These are phyloP conservation scores for Mortierella sp. DNA, from an alignment of 371 early-diverging fungal genomes.

Conservation along the genomic window DNA sequence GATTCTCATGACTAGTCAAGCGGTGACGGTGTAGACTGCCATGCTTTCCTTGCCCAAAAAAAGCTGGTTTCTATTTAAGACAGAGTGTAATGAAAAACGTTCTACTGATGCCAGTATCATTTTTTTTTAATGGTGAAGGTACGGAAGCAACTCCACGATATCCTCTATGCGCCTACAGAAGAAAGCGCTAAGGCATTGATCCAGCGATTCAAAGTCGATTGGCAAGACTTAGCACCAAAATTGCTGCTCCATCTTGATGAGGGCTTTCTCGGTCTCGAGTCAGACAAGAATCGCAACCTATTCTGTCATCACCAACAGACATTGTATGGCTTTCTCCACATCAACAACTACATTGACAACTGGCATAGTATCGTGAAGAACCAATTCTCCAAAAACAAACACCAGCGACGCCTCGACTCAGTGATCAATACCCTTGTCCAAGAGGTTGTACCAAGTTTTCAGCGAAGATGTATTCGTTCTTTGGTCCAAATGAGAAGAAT, in stretches of 20 bases:
- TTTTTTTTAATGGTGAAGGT: neutral
- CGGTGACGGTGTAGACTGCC: too few relatives aligned
- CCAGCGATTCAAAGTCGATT: neutral
- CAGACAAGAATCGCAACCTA: constrained; percentile 12
- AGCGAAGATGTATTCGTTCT: constrained; percentile 10
- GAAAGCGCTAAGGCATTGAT: constrained; percentile 1
- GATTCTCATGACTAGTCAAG: too few relatives aligned
- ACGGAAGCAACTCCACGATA: constrained; percentile 1
- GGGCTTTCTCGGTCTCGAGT: constrained; percentile 3
- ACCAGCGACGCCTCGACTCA: constrained; percentile 15
- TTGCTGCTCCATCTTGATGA: constrained; percentile 6
- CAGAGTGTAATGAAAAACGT: too few relatives aligned
- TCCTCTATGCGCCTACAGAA: constrained; percentile 1
- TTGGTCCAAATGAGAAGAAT: constrained; percentile 10
- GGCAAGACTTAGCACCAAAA: neutral
- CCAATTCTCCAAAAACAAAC: constrained; percentile 11
- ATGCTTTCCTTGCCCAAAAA: too few relatives aligned
- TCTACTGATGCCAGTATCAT: too few relatives aligned
- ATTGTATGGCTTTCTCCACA: constrained; percentile 3
- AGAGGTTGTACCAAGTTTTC: constrained; percentile 12
- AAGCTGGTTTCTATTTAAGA: too few relatives aligned
- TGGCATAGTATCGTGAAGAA: constrained; percentile 13
- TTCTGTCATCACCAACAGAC: constrained; percentile 9
- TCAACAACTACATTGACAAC: constrained; percentile 16
- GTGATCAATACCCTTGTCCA: constrained; percentile 16